Evolutionary conservation across 495 filamentous ascomycete species (phyloP), one percentile per base, ranked within the genome.

Genomic region (Trichoderma asperelloides): DNA sequence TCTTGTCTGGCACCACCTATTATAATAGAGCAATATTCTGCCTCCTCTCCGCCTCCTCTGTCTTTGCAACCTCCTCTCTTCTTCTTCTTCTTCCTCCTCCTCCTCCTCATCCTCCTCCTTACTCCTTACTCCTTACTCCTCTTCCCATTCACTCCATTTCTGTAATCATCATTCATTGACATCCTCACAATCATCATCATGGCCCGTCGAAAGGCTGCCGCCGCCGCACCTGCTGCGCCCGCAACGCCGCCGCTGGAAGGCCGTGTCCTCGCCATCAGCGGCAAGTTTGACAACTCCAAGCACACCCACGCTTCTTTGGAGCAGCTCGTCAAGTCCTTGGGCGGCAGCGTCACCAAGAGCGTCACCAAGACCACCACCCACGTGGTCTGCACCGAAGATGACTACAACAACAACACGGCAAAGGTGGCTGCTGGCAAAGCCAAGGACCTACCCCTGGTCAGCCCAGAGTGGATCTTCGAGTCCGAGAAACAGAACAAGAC

Each of bases 401-500:
- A 88, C 49, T 79, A 81, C 30, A 79, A 81, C 27, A 87, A 86
- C 51, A 72, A 76, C 0, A 76, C 76, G 2, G 27, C 65, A 37
- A 77, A 75, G 81, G 86, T 87, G 68, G 73, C 78, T 65, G 76
- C 83, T 71, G 85, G 87, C 16, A 68, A 80, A 21, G 69, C 77
- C 0, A 68, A 78, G 16, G 76, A 71, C 15, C 80, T 88, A 28
- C 80, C 79, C 9, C 80, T 92, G 65, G 85, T 91, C 40, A 79
- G 77, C 7, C 66, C 90, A 5, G 74, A 85, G 8, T 92, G 89
- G 89, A 80, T 92, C 15, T 65, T 82, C 0, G 79, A 84, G 1
- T 87, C 82, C 11, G 71, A 80, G 16, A 68, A 78, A 28, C 72
- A 77, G 3, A 77, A 77, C 21, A 77, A 74, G 16, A 78, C 76